These are phyloP conservation scores for Beauveria rudraprayagi DNA, from an alignment of 2,329 filamentous ascomycete genomes.

Conservation along the genomic window DNA sequence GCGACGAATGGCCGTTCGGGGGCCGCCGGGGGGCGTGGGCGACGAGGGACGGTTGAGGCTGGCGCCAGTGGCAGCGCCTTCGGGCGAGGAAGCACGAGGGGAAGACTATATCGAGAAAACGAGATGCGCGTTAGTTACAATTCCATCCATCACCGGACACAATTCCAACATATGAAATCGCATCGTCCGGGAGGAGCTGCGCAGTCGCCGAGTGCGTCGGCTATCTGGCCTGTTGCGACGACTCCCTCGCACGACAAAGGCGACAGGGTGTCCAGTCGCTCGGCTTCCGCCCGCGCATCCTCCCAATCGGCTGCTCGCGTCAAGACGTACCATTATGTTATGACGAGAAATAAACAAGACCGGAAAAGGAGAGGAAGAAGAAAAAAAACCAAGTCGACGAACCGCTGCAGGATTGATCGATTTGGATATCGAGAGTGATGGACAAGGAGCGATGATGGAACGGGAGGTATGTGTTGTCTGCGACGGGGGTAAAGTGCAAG, in stretches of 20 bases:
- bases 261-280: background rate
- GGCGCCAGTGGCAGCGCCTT: constrained; percentile 55
- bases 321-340: constrained; percentile 24
- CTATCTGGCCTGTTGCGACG: background rate
- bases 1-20: constrained; percentile 89
- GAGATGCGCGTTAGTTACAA: background rate
- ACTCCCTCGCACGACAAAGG: background rate
- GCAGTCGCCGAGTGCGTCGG: background rate
- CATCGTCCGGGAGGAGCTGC: background rate
- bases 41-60: constrained; percentile 73
- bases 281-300: background rate
- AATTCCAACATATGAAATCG: background rate
- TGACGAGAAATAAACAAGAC: background rate
- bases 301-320: background rate
- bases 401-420: constrained; percentile 11
- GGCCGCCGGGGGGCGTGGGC: constrained; percentile 83
- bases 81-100: constrained; percentile 52
- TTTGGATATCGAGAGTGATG: constrained; percentile 13
- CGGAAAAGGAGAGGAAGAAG: constrained; percentile 15
- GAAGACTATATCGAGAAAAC: constrained; percentile 38
- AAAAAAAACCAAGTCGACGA: constrained; percentile 11
- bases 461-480: constrained; percentile 2
- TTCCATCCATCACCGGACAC: background rate
- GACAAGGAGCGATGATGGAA: constrained; percentile 6
- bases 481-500: constrained; percentile 12